Evolutionary conservation across 208 protist genomes (phyloP).

Genomic region (Trichomonas vaginalis): DNA sequence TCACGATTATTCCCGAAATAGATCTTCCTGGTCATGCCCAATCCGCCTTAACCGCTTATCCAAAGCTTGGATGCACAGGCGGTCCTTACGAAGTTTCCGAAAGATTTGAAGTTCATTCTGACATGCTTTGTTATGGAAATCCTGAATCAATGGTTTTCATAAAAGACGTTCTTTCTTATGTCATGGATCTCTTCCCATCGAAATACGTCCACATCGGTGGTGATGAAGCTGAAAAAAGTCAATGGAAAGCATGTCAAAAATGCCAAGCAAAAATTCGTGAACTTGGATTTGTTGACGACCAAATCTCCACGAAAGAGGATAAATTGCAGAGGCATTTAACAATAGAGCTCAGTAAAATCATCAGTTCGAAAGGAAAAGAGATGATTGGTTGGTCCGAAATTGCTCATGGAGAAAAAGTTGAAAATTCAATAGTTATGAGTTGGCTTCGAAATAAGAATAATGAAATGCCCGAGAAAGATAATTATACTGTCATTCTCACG

Average conservation of each 20-base stretch:
- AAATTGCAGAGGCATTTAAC: neutral
- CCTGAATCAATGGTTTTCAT: neutral
- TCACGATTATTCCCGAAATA: constrained; percentile 18
- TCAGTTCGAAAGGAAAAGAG: neutral
- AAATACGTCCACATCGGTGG: constrained; percentile 10
- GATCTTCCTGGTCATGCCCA: neutral
- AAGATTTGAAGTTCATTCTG: neutral
- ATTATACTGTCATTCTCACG: neutral
- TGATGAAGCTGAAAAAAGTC: neutral
- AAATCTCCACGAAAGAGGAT: neutral
- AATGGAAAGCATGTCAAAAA: neutral
- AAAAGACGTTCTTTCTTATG: neutral
- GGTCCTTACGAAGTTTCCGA: neutral
- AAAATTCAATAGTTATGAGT: neutral
- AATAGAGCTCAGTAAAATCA: neutral
- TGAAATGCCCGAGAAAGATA: neutral
- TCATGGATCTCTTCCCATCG: neutral
- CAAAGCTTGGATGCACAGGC: neutral
- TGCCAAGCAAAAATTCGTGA: neutral
- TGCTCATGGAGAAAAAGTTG: neutral
- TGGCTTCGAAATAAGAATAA: neutral
- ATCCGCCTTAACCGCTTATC: neutral
- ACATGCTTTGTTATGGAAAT: neutral
- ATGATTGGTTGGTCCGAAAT: neutral
- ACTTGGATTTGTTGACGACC: neutral